These are phyloP conservation scores for Prunus yedoensis DNA, from an alignment of 331 rosid species.

Conservation along the genomic window DNA sequence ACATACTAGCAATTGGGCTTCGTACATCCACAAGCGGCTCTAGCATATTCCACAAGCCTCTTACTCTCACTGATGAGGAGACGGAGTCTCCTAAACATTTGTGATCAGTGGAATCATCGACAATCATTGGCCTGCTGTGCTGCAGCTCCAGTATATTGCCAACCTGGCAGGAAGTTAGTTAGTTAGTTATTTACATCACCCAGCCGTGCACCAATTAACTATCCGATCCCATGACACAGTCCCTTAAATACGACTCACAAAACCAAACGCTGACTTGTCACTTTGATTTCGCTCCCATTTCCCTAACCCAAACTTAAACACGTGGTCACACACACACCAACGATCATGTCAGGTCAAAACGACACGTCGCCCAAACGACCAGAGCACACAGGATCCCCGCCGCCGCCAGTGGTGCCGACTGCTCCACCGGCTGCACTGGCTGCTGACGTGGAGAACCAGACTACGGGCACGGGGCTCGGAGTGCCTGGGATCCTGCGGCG, in stretches of 20 bases:
- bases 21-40: too few relatives aligned
- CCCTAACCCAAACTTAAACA: neutral
- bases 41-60: too few relatives aligned
- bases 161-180: neutral
- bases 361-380: neutral
- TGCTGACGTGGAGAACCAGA: slow-evolving; percentile 18
- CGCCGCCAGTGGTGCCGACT: neutral
- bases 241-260: neutral
- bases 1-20: too few relatives aligned
- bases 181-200: neutral
- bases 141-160: neutral
- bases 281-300: neutral
- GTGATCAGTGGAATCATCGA: neutral
- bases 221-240: neutral
- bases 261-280: neutral
- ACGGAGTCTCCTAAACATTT: too few relatives aligned
- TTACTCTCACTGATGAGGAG: too few relatives aligned
- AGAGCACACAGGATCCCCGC: neutral
- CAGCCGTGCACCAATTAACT: neutral
- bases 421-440: slow-evolving; percentile 7
- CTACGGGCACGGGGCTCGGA: neutral
- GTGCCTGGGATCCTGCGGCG: slow-evolving; percentile 41
- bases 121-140: neutral
- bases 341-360: slow-evolving; percentile 23
- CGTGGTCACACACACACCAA: neutral